phyloP scores from a whole-genome alignment of 2,329 filamentous ascomycete genomes.

The Colletotrichum neosansevieriae region DNA sequence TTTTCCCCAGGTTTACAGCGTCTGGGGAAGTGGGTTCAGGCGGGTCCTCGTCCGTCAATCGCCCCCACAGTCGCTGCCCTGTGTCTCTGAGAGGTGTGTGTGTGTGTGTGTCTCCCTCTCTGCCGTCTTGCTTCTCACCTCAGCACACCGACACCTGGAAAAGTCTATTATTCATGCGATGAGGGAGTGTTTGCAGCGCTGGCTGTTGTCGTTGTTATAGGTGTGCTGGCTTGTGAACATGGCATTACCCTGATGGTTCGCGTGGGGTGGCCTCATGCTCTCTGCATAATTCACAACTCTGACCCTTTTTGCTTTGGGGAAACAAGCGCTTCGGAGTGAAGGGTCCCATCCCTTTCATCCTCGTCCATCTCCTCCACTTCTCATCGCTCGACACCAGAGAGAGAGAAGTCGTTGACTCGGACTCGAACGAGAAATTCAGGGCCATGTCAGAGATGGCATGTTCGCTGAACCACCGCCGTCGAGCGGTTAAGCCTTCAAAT shows the following conservation, averaged over 20 bases:
- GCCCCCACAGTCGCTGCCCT: constrained; percentile 25
- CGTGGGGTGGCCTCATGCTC: constrained; percentile 24
- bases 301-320: not conserved
- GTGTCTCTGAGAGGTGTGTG: not conserved
- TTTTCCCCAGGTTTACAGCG: constrained; percentile 40
- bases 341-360: not conserved
- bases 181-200: not conserved
- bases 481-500: not conserved
- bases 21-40: constrained; percentile 42
- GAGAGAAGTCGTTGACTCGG: not conserved
- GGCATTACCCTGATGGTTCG: constrained; percentile 15
- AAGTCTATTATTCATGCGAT: not conserved
- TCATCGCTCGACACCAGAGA: too few relatives aligned
- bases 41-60: constrained; percentile 18
- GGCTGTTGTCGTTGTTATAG: not conserved
- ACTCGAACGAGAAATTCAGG: not conserved
- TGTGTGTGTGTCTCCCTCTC: not conserved
- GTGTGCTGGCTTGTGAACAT: constrained; percentile 3
- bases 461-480: not conserved
- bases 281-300: not conserved
- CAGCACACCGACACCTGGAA: constrained; percentile 5
- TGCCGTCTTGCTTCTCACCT: constrained; percentile 3
- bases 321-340: not conserved
- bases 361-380: too few relatives aligned
- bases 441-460: constrained; percentile 1